Base-by-base conservation (phyloP, 441 rosid species). In the Cnidoscolus chayamansa region DNA sequence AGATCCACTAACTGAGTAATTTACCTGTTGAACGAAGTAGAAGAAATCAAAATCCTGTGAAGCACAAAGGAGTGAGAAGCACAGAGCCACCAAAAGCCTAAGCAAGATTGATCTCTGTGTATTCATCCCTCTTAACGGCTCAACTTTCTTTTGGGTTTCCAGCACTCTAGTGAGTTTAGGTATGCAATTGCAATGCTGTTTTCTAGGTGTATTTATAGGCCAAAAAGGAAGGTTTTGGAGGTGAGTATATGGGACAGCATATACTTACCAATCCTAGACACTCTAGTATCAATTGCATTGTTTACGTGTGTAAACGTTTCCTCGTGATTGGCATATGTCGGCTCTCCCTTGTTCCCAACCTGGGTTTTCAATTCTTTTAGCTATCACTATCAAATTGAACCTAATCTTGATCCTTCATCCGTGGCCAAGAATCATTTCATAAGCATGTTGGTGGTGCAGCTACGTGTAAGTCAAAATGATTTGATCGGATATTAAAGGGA, bases 1-100 rank as follows among this genome's bases (percentile, higher is more conserved):
- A 19, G 11, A 25, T 10, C 1, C 25, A 16, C 32, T 12, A 7
- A 15, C 43, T 4, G 17, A 31, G 6, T 4, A 45, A 49, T 51
- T 10, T 25, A 87, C 98, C 84, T 93, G 97, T 79, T 84, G 94
- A 76, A 93, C 97, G 49, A 93, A 84, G 91, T 93, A 93, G 87
- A 89, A 91, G 88, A 93, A 93, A 85, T 93, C 95, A 47, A 89
- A 93, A 70, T 84, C 86, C 71, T 85, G 71, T 1, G 95, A 64
- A n/a, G 76, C 85, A 68, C 81, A 79, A 40, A 88, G 81, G 55
- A 78, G 80, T 5, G 79, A 73, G 0, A 79, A 72, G 43, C 9
- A 77, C 55, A 84, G 77, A 0, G 83, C 65, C 30, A 77, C 20
- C 63, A 84, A 15, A 60, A 85, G 62, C 53, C 71, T 76, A 75